These are phyloP conservation scores for Phaeoacremonium minimum DNA, from an alignment of 2,329 filamentous ascomycete genomes.

Conservation along the genomic window DNA sequence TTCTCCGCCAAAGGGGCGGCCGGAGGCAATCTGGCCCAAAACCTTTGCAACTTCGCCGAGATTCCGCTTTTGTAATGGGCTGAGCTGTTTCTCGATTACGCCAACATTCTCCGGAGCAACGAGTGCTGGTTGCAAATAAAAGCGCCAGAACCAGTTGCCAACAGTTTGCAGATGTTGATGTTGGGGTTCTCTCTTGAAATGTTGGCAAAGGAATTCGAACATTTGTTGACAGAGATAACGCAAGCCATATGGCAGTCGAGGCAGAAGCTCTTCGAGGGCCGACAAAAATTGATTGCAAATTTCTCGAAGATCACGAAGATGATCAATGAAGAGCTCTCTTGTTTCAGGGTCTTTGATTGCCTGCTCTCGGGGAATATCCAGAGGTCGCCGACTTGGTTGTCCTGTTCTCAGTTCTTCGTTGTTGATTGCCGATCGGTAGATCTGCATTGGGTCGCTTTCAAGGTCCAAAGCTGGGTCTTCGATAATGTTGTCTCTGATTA, in stretches of 20 bases:
- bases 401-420: constrained; percentile 95
- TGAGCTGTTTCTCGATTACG: constrained; percentile 83
- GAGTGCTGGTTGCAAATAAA: constrained; percentile 86
- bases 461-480: constrained; percentile 88
- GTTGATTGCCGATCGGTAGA: constrained; percentile 92
- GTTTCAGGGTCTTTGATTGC: constrained; percentile 97
- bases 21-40: constrained; percentile 81
- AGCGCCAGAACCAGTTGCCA: constrained; percentile 89
- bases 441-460: constrained; percentile 96
- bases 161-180: constrained; percentile 77
- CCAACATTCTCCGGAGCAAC: constrained; percentile 89
- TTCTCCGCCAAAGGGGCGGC: constrained; percentile 85
- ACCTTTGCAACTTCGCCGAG: constrained; percentile 88
- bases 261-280: constrained; percentile 75
- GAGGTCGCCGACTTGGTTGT: constrained; percentile 71
- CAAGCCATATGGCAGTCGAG: constrained; percentile 88
- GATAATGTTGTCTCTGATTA: constrained; percentile 89
- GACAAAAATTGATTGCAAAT: constrained; percentile 89
- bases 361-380: constrained; percentile 83
- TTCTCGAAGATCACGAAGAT: constrained; percentile 88
- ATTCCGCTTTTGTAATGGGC: constrained; percentile 90
- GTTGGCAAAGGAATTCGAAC: constrained; percentile 70
- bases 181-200: constrained; percentile 76
- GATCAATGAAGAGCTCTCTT: constrained; percentile 85
- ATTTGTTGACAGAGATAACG: constrained; percentile 84